These are phyloP conservation scores for Aspergillus tanneri DNA, from an alignment of 2,329 filamentous ascomycete genomes.

Conservation along the genomic window DNA sequence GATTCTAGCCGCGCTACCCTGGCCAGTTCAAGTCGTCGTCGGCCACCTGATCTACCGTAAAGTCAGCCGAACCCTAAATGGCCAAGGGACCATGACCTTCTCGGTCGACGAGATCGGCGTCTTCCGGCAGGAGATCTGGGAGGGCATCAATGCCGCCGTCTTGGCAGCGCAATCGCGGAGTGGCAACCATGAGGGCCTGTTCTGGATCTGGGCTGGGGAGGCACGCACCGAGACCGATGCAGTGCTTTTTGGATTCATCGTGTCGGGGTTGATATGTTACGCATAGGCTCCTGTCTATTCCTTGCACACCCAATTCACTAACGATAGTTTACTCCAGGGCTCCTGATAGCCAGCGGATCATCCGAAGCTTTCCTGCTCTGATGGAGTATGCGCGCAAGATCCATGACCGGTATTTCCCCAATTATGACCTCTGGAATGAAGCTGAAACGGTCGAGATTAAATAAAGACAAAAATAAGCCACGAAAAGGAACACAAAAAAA, in stretches of 20 bases:
- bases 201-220: constrained; percentile 58
- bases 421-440: constrained; percentile 54
- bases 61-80: constrained; percentile 48
- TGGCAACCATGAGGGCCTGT: constrained; percentile 38
- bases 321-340: constrained; percentile 34
- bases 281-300: constrained; percentile 48
- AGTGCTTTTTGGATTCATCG: constrained; percentile 58
- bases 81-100: constrained; percentile 58
- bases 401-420: constrained; percentile 57
- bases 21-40: constrained; percentile 52
- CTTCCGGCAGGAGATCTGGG: constrained; percentile 56
- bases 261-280: constrained; percentile 51
- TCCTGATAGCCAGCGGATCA: constrained; percentile 48
- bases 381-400: constrained; percentile 59
- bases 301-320: not conserved
- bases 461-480: too few relatives aligned
- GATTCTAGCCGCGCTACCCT: constrained; percentile 52
- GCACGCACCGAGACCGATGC: constrained; percentile 59
- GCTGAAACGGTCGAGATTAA: too few relatives aligned
- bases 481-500: too few relatives aligned
- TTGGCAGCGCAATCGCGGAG: constrained; percentile 26
- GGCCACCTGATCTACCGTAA: constrained; percentile 52
- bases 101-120: constrained; percentile 49
- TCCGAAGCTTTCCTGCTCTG: constrained; percentile 51
- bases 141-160: constrained; percentile 49